Conservation (phyloP, 306 rosid species). For the Betula pendula region DNA sequence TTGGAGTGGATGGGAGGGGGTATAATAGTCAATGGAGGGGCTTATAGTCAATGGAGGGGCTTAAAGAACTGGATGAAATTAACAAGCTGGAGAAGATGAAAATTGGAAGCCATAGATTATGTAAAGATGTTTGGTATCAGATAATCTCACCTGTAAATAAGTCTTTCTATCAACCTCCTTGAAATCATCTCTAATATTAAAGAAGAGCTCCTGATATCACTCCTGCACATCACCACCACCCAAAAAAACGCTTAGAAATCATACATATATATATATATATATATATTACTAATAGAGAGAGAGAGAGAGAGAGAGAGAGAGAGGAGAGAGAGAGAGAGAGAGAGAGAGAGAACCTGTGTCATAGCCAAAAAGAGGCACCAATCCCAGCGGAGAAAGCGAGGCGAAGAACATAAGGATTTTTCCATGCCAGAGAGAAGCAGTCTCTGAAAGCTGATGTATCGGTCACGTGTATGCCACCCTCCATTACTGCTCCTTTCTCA, state of each 20-base stretch:
- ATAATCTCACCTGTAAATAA: conserved; percentile 48
- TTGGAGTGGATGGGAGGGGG: background rate
- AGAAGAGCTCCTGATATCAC: conserved; percentile 66
- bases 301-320: background rate
- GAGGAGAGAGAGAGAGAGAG: background rate
- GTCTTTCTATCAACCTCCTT: conserved; percentile 37
- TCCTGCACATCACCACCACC: conserved; percentile 33
- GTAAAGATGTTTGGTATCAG: too few species aligned
- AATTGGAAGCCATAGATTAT: too few species aligned
- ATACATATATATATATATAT: too few species aligned
- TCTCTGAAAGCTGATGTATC: conserved; percentile 66
- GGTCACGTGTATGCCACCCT: conserved; percentile 47
- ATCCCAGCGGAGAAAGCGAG: conserved; percentile 73
- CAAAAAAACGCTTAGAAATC: background rate
- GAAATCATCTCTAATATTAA: conserved; percentile 64
- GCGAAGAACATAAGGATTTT: conserved; percentile 66
- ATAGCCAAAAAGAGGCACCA: conserved; percentile 68
- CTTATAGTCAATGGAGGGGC: background rate
- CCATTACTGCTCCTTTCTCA: background rate
- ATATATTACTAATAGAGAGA: too few species aligned
- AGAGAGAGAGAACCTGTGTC: conserved; percentile 43
- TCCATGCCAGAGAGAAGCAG: conserved; percentile 59
- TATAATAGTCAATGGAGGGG: too few species aligned
- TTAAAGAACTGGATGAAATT: background rate
- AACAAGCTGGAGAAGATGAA: background rate